phyloP scores from a whole-genome alignment of 139 green algal genomes.

The Yamagishiella unicocca region DNA sequence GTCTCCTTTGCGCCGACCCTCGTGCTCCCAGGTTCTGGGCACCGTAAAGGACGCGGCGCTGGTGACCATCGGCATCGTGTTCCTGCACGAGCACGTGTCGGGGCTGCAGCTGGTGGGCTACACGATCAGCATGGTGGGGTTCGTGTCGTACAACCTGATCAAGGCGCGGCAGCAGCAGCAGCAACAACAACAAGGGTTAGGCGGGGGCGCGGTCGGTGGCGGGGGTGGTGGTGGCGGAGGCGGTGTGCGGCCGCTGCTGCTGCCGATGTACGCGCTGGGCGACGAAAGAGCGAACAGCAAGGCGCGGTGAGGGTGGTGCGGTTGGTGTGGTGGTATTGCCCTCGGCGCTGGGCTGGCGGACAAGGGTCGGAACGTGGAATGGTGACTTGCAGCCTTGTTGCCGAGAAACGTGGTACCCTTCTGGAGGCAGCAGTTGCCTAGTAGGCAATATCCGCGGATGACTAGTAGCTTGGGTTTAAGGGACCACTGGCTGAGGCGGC shows the following conservation, averaged over 20 bases:
- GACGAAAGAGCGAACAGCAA: background rate
- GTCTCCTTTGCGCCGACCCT: too few relatives aligned
- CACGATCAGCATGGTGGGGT: constrained; percentile 69
- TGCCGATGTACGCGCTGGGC: background rate
- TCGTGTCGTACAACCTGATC: constrained; percentile 78
- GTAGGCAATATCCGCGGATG: too few relatives aligned
- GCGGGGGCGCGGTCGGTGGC: background rate
- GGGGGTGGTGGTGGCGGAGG: background rate
- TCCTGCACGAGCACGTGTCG: constrained; percentile 75
- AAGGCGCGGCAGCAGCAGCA: constrained; percentile 61
- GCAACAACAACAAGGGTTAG: background rate
- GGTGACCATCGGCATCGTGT: constrained; percentile 77
- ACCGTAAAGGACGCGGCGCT: constrained; percentile 82
- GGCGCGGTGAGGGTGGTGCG: background rate
- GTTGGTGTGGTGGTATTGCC: too few relatives aligned
- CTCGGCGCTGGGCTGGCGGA: too few relatives aligned
- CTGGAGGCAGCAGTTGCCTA: too few relatives aligned
- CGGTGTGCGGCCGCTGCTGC: background rate
- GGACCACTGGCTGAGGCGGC: too few relatives aligned
- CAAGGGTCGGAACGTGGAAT: too few relatives aligned
- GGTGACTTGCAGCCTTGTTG: too few relatives aligned
- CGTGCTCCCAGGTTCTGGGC: background rate
- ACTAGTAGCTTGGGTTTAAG: too few relatives aligned
- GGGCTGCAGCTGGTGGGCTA: constrained; percentile 70
- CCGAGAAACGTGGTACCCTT: too few relatives aligned